These are phyloP conservation scores for Coniophora puteana DNA, from an alignment of 1,284 basidiomycete species.

Conservation along the genomic window DNA sequence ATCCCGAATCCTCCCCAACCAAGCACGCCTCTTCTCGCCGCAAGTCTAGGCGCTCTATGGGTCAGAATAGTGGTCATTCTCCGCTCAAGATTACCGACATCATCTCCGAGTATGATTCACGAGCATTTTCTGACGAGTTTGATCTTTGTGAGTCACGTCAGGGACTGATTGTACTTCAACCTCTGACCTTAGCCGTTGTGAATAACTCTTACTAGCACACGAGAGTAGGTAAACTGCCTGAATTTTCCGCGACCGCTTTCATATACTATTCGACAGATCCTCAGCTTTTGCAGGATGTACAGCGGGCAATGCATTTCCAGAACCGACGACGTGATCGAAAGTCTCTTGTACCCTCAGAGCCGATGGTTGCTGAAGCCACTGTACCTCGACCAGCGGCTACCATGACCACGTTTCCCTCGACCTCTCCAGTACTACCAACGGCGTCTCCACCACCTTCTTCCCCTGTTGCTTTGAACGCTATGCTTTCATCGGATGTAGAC, in stretches of 20 bases:
- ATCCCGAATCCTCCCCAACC: no score
- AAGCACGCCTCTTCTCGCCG: constrained; percentile 17
- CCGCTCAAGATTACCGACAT: constrained; percentile 20
- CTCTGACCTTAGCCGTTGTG: constrained; percentile 6
- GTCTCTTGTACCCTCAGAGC: constrained; percentile 34
- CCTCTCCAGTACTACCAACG: constrained; percentile 28
- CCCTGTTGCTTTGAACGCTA: constrained; percentile 26
- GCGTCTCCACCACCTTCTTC: constrained; percentile 27
- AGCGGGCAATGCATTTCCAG: constrained; percentile 65
- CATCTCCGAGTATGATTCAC: constrained; percentile 30
- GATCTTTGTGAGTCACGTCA: constrained; percentile 55
- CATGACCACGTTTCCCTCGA: constrained; percentile 27
- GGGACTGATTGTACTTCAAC: constrained; percentile 7
- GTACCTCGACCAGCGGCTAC: constrained; percentile 18
- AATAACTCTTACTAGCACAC: constrained; percentile 40
- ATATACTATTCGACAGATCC: constrained; percentile 46
- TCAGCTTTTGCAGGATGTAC: constrained; percentile 69
- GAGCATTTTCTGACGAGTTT: constrained; percentile 64
- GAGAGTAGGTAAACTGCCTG: constrained; percentile 47
- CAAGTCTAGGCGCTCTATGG: constrained; percentile 15
- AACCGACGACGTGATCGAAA: constrained; percentile 64
- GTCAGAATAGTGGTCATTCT: constrained; percentile 12
- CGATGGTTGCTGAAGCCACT: constrained; percentile 19
- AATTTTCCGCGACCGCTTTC: constrained; percentile 7
- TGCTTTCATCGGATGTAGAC: constrained; percentile 51